phyloP scores from a whole-genome alignment of 1,139 yeast genomes.

The Taiozyma onychis region DNA sequence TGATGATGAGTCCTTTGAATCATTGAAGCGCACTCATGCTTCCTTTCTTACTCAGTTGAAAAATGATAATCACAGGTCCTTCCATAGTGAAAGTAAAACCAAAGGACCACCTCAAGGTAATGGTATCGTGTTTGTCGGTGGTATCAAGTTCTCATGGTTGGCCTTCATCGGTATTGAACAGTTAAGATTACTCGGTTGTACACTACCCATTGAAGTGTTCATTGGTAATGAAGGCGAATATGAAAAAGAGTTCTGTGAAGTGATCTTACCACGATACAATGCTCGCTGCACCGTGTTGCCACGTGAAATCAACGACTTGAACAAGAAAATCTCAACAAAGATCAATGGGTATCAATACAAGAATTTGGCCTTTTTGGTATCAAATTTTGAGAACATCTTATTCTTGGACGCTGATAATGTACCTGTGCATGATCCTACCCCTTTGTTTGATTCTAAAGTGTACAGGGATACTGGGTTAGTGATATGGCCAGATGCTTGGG shows the following conservation, averaged over 20 bases:
- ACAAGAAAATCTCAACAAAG: slow-evolving; percentile 29
- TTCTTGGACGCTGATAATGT: slow-evolving; percentile 67
- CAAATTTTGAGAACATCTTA: slow-evolving; percentile 52
- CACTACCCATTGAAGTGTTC: slow-evolving; percentile 55
- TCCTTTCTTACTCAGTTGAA: slow-evolving; percentile 14
- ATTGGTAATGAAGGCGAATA: slow-evolving; percentile 47
- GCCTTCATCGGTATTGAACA: slow-evolving; percentile 47
- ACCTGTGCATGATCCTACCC: slow-evolving; percentile 50
- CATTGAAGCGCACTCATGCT: slow-evolving; percentile 24
- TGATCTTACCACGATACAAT: slow-evolving; percentile 42
- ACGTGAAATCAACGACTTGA: slow-evolving; percentile 28
- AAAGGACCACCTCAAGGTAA: slow-evolving; percentile 23
- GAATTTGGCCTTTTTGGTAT: slow-evolving; percentile 52
- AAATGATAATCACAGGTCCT: slow-evolving; percentile 12
- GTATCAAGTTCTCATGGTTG: slow-evolving; percentile 53
- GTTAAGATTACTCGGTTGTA: slow-evolving; percentile 46
- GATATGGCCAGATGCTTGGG: slow-evolving; percentile 76
- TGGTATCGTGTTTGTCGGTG: slow-evolving; percentile 63
- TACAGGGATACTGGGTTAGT: slow-evolving; percentile 32
- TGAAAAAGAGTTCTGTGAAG: slow-evolving; percentile 49
- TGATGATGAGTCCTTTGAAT: slow-evolving; percentile 16
- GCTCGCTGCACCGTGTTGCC: slow-evolving; percentile 43
- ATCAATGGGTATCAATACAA: slow-evolving; percentile 60
- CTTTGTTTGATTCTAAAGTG: slow-evolving; percentile 35
- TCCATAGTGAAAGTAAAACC: slow-evolving; percentile 5